Evolutionary conservation across 202 grass and related monocot species (phyloP), one percentile per base, ranked within the genome.

Genomic region (Panicum hallii): DNA sequence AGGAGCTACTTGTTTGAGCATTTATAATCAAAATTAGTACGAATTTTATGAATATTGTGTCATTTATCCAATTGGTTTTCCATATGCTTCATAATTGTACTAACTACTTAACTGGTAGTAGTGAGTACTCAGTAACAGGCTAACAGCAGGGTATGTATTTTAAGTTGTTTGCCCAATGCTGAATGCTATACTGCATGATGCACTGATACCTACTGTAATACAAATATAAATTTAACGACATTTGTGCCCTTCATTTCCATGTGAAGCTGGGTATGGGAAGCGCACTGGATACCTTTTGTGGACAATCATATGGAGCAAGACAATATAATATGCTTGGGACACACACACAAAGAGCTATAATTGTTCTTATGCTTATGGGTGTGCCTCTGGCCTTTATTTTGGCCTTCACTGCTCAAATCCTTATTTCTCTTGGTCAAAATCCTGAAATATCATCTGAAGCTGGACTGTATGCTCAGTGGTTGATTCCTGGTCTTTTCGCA

Each of bases 401-500:
- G 91, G 88, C 69, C 47, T 91, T 88, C 74, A 69, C 95, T 30
- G 83, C 85, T 11, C 74, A 88, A 87, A 93, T 98, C 63, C 93
- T 98, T 54, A 69, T 58, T 4, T 62, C 79, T 30, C 66, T 89
- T 73, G 93, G 93, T 78, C 95, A 98, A 34, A 92, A 93, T 89
- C 89, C 90, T 26, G 95, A 98, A 70, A 98, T 95, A 89, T 98
- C 93, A 45, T 70, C 19, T 11, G 80, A 90, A 80, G 95, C 95
- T 77, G 95, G 95, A 50, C 60, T 81, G 1, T 95, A 98, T 34
- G 83, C 93, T 34, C 43, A 57, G 65, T 86, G 91, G 91, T 67
- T 98, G 83, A 91, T 93, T 72, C 95, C 95, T 47, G 85, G 93
- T 32, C 83, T 98, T 80, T 98, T 98, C 34, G 95, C 93, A 7